Conservation (phyloP, 1,139 yeast species). For the Hemisphaericaspora subhashii region DNA sequence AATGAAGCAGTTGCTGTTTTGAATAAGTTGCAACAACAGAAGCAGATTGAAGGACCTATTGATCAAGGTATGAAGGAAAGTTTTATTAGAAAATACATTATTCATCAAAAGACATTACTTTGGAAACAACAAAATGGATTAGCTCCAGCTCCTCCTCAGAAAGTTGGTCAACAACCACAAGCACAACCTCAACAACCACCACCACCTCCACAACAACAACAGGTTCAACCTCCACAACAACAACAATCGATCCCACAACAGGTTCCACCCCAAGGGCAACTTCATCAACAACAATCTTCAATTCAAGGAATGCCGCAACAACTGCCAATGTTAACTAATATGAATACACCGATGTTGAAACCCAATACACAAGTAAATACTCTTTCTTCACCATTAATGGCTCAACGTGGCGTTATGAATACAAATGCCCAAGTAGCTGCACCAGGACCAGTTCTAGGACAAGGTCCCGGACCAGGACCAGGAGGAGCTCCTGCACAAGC, state of each 20-base stretch:
- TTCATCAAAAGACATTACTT: constrained; percentile 41
- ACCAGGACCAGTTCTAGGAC: constrained; percentile 1
- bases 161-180: constrained; percentile 15
- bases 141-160: constrained; percentile 16
- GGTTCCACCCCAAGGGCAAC: constrained; percentile 8
- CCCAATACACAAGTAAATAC: constrained; percentile 18
- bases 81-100: constrained; percentile 41
- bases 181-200: constrained; percentile 17
- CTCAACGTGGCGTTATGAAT: constrained; percentile 17
- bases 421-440: constrained; percentile 4
- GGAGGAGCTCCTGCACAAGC: constrained; percentile 9
- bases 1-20: constrained; percentile 44
- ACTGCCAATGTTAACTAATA: constrained; percentile 26
- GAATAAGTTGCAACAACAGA: constrained; percentile 38
- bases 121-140: constrained; percentile 35
- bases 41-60: constrained; percentile 32
- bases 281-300: constrained; percentile 11
- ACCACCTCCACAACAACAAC: constrained; percentile 16
- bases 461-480: constrained; percentile 4
- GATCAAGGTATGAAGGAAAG: constrained; percentile 37
- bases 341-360: constrained; percentile 22
- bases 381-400: constrained; percentile 23
- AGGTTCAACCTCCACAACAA: constrained; percentile 12
- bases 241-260: constrained; percentile 3
- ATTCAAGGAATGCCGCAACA: constrained; percentile 14